Evolutionary conservation across 257 asterid species (phyloP), one percentile per base, ranked within the genome.

Genomic region (Rubia yunnanensis): DNA sequence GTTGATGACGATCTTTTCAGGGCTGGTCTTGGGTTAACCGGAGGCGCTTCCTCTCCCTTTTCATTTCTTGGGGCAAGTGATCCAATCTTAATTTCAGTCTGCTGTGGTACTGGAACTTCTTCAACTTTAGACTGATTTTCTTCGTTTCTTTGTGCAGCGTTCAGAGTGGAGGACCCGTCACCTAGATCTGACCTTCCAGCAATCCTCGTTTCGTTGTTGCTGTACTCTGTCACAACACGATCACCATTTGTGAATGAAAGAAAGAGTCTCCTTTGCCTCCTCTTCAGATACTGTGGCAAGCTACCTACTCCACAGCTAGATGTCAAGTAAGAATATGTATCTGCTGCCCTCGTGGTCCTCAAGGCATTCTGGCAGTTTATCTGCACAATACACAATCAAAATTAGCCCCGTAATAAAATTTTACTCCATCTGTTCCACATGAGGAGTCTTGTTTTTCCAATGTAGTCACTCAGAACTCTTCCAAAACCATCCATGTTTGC

Each of bases 1-100:
- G 98, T 92, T 75, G 89, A 66, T 0, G 96, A 70, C 39, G 95
- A 81, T 70, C 84, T 73, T 78, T 83, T 91, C 57, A 73, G n/a
- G 23, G 74, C 34, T 41, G 85, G 66, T 74, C 60, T 82, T n/a
- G n/a, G n/a, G n/a, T n/a, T n/a, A n/a, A n/a, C n/a, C n/a, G n/a
- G n/a, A n/a, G 78, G 46, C 46, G 74, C 49, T 13, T 63, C 84
- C 71, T 57, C 79, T 56, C 53, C 79, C 48, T 74, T 67, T 32
- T 10, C 61, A 23, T 58, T 71, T 54, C 73, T 27, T 65, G 89
- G 60, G 67, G 69, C 22, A n/a, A 44, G 62, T 54, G n/a, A n/a
- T n/a, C n/a, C n/a, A n/a, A n/a, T n/a, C n/a, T n/a, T n/a, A n/a
- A n/a, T n/a, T n/a, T n/a, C n/a, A n/a, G n/a, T n/a, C n/a, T n/a